Base-by-base conservation (phyloP, 2,329 filamentous ascomycete species). In the Podosphaera fusca region DNA sequence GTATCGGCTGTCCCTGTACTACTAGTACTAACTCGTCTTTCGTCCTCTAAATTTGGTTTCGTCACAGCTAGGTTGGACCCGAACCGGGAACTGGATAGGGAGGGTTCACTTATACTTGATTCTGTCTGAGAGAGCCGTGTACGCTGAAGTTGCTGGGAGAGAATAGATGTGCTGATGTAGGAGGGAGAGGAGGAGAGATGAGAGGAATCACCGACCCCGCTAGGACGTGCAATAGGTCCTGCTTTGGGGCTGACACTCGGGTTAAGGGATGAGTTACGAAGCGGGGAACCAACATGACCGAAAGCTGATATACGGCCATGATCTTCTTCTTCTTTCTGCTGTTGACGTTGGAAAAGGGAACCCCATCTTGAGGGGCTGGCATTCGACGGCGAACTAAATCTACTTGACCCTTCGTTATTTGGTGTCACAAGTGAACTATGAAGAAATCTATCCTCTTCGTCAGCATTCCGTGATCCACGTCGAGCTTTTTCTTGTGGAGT, bases 401-500 rank as follows among this genome's bases (percentile, higher is more conserved):
- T 82, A 58, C 73, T 74, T 10, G 73, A 65, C 12, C 67, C 64
- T 33, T 73, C 72, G 5, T 74, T 72, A 45, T 59, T 72, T 67
- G 66, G 66, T 5, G 66, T 67, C 21, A 71, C 70, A 54, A 69
- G 68, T 49, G 70, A 69, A 58, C 71, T 73, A 57, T 69, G 62
- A 40, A 70, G 67, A 54, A 67, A 67, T 45, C 69, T 66, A 21
- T 68, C 71, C 55, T 73, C 69, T 34, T 79, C 76, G 42, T 75
- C 74, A n/a, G 80, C 78, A n/a, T 67, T 56, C 71, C 74, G 55
- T 75, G 80, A 83, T 10, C 80, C 79, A 54, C 81, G 71, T 9
- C 81, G 73, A 9, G 79, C 81, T 67, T 83, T 82, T 65, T 84
- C 81, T 12, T 79, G 78, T 0, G 80, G 79, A 2, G 81, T 84